These are phyloP conservation scores for Pugionium cornutum DNA, from an alignment of 345 rosid species.

Conservation along the genomic window DNA sequence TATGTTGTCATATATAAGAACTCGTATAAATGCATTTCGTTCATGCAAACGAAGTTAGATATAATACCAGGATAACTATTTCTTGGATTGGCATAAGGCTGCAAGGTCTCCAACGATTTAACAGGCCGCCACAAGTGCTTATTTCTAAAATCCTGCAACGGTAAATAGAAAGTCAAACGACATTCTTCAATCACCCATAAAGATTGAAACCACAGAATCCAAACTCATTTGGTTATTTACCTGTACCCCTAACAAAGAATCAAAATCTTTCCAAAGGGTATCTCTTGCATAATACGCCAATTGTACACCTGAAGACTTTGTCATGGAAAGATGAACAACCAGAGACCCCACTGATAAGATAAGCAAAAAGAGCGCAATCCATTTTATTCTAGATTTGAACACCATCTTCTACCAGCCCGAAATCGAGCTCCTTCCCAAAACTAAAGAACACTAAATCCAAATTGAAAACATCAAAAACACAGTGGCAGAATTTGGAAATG, in stretches of 20 bases:
- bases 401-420: constrained; percentile 55
- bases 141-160: constrained; percentile 55
- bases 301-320: constrained; percentile 65
- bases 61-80: constrained; percentile 66
- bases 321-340: constrained; percentile 73
- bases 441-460: constrained; percentile 21
- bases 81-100: constrained; percentile 94
- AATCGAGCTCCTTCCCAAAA: constrained; percentile 28
- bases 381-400: constrained; percentile 83
- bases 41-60: constrained; percentile 13
- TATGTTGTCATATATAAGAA: background rate
- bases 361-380: constrained; percentile 76
- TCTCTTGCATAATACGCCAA: constrained; percentile 58
- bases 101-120: constrained; percentile 67
- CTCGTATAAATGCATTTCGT: background rate
- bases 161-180: constrained; percentile 12
- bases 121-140: constrained; percentile 81
- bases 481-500: background rate
- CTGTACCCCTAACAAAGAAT: constrained; percentile 47
- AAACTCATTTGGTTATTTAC: constrained; percentile 33
- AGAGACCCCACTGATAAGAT: constrained; percentile 76
- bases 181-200: background rate
- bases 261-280: constrained; percentile 54
- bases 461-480: background rate
- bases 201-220: background rate